Evolutionary conservation across 345 rosid genomes (phyloP), one percentile per base, ranked within the genome.

Genomic region (Jatropha curcas): DNA sequence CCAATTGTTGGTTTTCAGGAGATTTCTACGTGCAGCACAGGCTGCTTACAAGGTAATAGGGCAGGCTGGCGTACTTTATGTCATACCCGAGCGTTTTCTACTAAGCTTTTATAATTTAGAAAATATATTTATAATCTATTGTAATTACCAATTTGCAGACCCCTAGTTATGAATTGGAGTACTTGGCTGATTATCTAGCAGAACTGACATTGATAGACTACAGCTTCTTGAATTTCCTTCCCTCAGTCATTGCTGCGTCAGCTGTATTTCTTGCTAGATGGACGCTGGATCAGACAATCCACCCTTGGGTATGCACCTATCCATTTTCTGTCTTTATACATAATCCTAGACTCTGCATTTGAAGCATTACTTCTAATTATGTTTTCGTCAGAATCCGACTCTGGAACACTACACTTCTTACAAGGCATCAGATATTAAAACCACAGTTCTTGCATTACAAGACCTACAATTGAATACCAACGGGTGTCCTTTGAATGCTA

Each of bases 201-300:
- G 98, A 94, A 79, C 70, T 94, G 79, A 84, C 98, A 35, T 70
- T 94, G 68, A n/a, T 84, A 4, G 91, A 92, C 58, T 84, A 84
- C 12, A 64, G 69, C 27, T 92, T 92, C 86, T 69, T 94, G 82
- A 89, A 76, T 59, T 89, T 79, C 33, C 85, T 87, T 57, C 98
- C 98, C 71, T 94, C 98, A 33, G 69, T 86, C 33, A 81, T 89
- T 68, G 97, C 98, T 77, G 97, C 98, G 22, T 90, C 98, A 9
- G 90, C 97, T 60, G 92, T 94, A 30, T 90, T 94, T 78, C 97
- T 94, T 13, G 95, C 97, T 62, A 86, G 84, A 80, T 94, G 98
- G 98, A 94, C 98, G 3, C 52, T 92, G 77, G 92, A 92, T 74
- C 94, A 86, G 58, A 88, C 92, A 58, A 76, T 74, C 65, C 91